Evolutionary conservation across 768 basidiomycete genomes (phyloP).

Genomic region (Russula sp.): DNA sequence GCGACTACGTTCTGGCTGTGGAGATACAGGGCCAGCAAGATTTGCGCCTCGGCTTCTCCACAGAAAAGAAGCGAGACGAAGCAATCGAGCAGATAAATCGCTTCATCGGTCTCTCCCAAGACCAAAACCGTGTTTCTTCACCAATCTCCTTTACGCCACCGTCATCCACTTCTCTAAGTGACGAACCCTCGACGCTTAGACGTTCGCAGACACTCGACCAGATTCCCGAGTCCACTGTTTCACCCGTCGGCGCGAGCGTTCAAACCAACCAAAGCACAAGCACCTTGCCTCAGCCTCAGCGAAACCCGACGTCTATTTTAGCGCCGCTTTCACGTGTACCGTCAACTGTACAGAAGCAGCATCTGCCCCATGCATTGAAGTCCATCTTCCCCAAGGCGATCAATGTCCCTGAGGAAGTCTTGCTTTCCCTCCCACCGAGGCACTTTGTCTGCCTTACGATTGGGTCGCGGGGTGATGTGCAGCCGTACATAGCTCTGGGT

Average conservation of each 20-base stretch:
- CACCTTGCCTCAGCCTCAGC: background rate
- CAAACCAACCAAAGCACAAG: background rate
- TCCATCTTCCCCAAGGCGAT: constrained; percentile 40
- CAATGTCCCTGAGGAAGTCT: constrained; percentile 36
- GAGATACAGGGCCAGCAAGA: constrained; percentile 12
- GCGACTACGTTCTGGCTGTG: constrained; percentile 9
- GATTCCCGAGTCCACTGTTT: background rate
- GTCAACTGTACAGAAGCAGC: constrained; percentile 27
- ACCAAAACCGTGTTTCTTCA: background rate
- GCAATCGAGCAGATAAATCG: constrained; percentile 10
- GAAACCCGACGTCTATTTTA: constrained; percentile 33
- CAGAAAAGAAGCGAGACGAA: constrained; percentile 12
- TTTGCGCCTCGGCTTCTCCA: constrained; percentile 12
- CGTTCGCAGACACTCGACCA: background rate
- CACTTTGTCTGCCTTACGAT: constrained; percentile 62
- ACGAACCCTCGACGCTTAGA: background rate
- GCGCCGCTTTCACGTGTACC: constrained; percentile 40
- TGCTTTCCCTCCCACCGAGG: constrained; percentile 30
- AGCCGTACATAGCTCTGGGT: constrained; percentile 43
- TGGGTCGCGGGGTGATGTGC: constrained; percentile 51
- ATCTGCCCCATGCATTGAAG: constrained; percentile 28
- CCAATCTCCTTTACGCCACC: background rate
- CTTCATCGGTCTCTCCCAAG: constrained; percentile 6
- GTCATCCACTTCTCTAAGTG: background rate
- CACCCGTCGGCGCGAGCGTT: background rate